phyloP scores from a whole-genome alignment of 2,329 filamentous ascomycete genomes.

The Alternaria sp. region DNA sequence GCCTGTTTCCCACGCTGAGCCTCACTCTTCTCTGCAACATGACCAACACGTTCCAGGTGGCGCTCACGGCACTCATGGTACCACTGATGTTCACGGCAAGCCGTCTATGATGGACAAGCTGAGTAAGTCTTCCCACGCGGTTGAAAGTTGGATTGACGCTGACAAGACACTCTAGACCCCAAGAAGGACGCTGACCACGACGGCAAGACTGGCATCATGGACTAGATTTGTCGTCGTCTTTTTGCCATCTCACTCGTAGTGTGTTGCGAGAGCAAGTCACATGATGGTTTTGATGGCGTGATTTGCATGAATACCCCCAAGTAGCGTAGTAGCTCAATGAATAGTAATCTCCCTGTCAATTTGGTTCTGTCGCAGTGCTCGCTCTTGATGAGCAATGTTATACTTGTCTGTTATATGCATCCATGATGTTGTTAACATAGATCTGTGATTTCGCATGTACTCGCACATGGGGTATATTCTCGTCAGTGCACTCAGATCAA shows the following conservation, averaged over 20 bases:
- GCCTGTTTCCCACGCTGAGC: conserved; percentile 8
- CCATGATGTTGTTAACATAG: neutral
- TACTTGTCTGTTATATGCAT: neutral
- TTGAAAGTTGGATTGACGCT: neutral
- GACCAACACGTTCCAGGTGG: neutral
- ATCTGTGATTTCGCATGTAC: neutral
- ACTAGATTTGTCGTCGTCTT: conserved; percentile 36
- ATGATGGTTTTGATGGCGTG: conserved; percentile 2
- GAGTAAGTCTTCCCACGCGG: conserved; percentile 27
- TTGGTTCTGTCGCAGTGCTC: neutral
- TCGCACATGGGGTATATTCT: neutral
- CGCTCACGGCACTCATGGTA: neutral
- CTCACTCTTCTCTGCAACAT: conserved; percentile 4
- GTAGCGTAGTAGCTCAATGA: conserved; percentile 8
- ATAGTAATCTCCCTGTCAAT: conserved; percentile 2
- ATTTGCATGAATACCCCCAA: conserved; percentile 10
- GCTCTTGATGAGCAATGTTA: neutral
- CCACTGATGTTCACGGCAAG: conserved; percentile 38
- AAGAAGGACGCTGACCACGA: conserved; percentile 60
- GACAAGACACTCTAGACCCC: conserved; percentile 47
- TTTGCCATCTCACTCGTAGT: neutral
- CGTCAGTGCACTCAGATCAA: neutral
- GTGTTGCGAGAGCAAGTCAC: neutral
- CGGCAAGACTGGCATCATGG: conserved; percentile 62
- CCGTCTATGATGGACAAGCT: conserved; percentile 58